Conservation (phyloP, 163 green algal genomes). For the Scenedesmus sp. region DNA sequence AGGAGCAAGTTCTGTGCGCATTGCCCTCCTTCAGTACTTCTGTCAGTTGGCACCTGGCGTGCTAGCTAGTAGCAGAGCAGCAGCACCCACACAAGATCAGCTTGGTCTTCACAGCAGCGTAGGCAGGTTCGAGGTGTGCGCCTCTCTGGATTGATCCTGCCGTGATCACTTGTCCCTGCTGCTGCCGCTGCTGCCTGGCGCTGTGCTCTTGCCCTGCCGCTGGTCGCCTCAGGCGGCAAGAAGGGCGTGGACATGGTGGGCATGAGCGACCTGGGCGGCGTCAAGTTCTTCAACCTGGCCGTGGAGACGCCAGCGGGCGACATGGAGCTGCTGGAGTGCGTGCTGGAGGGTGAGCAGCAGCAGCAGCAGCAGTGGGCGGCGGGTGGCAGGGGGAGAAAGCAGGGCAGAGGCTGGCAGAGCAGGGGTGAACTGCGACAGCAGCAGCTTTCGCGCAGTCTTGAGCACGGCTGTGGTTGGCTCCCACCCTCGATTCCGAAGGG, state of each 20-base stretch:
- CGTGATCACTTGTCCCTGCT: not conserved
- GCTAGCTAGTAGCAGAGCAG: not conserved
- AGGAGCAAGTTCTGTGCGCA: not conserved
- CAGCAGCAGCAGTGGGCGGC: slow-evolving; percentile 1
- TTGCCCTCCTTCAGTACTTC: not conserved
- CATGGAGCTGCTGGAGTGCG: slow-evolving; percentile 75
- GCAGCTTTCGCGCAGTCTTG: not conserved
- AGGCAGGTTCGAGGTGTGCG: not conserved
- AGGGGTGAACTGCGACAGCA: not conserved
- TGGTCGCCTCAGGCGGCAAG: slow-evolving; percentile 53
- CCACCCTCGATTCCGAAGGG: not conserved
- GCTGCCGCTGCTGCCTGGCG: not conserved
- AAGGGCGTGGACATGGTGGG: slow-evolving; percentile 65
- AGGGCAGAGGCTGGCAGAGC: not conserved
- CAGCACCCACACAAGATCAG: not conserved
- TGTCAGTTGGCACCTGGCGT: not conserved
- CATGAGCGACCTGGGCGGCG: slow-evolving; percentile 82
- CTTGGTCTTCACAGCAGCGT: not conserved
- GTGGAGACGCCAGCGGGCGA: slow-evolving; percentile 81
- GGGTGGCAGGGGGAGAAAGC: not conserved
- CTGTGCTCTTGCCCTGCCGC: not conserved
- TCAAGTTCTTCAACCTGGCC: slow-evolving; percentile 81
- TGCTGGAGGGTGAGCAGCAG: slow-evolving; percentile 70
- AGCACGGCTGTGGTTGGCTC: too few relatives aligned
- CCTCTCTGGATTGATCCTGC: not conserved